Conservation (phyloP, 2,329 filamentous ascomycete species). For the Magnaporthiopsis incrustans region DNA sequence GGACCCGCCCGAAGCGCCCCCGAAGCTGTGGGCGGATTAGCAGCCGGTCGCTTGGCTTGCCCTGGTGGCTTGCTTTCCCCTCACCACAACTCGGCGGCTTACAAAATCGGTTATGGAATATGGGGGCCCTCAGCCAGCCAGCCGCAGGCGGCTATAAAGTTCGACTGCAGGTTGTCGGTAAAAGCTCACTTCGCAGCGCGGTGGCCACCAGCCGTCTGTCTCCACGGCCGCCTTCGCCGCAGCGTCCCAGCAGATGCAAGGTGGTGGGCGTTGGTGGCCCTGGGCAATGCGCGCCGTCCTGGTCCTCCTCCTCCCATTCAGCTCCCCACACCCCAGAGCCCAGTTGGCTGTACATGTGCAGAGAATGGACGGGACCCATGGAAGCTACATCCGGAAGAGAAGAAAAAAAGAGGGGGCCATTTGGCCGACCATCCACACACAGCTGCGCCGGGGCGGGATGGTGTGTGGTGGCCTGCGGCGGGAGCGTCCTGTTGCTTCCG, state of each 20-base stretch:
- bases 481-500: too few species aligned
- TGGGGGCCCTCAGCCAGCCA: too few species aligned
- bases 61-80: background rate
- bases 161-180: too few species aligned
- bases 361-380: background rate
- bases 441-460: background rate
- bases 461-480: too few species aligned
- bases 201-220: too few species aligned
- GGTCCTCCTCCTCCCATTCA: background rate
- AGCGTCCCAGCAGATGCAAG: too few species aligned
- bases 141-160: too few species aligned
- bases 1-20: background rate
- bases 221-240: too few species aligned
- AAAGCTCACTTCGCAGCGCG: too few species aligned
- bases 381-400: background rate
- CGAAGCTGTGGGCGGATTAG: background rate
- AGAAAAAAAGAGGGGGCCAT: background rate
- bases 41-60: background rate
- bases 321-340: background rate
- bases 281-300: background rate
- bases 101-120: background rate
- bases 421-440: background rate
- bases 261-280: background rate
- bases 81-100: background rate
- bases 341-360: too few species aligned